phyloP scores from a whole-genome alignment of 2,329 filamentous ascomycete genomes.

The Colletotrichum tropicale region DNA sequence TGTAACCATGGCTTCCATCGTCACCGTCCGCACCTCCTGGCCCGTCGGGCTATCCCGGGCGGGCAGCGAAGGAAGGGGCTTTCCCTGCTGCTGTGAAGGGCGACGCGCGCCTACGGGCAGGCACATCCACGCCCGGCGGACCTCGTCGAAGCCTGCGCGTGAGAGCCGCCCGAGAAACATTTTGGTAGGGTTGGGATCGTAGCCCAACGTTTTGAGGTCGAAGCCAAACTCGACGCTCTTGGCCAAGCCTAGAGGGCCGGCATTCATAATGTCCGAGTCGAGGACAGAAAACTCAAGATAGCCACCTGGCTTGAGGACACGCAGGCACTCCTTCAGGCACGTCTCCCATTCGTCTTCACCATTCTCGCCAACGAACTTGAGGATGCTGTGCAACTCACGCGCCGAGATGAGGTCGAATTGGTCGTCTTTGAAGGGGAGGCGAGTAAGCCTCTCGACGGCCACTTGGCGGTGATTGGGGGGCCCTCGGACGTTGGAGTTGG shows the following conservation, averaged over 20 bases:
- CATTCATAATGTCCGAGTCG: constrained; percentile 88
- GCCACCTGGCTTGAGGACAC: constrained; percentile 90
- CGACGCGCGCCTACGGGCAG: constrained; percentile 76
- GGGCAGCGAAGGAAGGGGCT: constrained; percentile 22
- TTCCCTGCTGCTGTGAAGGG: constrained; percentile 34
- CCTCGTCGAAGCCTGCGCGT: constrained; percentile 77
- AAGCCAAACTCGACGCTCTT: constrained; percentile 93
- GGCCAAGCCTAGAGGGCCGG: constrained; percentile 78
- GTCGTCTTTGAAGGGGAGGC: constrained; percentile 82
- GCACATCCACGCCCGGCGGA: constrained; percentile 87
- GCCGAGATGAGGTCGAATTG: constrained; percentile 94
- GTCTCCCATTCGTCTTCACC: constrained; percentile 85
- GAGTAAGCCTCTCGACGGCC: constrained; percentile 76
- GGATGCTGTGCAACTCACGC: constrained; percentile 81
- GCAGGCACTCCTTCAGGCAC: constrained; percentile 84
- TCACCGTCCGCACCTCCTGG: constrained; percentile 47
- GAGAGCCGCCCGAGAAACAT: constrained; percentile 77
- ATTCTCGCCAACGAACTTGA: constrained; percentile 74
- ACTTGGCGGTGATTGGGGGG: constrained; percentile 88
- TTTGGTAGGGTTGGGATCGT: constrained; percentile 85
- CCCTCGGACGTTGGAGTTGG: constrained; percentile 78
- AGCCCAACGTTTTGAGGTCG: constrained; percentile 85
- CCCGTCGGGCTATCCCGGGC: constrained; percentile 40
- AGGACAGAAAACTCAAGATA: constrained; percentile 91
- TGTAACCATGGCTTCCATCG: constrained; percentile 66